Evolutionary conservation across 768 basidiomycete species (phyloP).

Genomic region (Serendipita sp.): DNA sequence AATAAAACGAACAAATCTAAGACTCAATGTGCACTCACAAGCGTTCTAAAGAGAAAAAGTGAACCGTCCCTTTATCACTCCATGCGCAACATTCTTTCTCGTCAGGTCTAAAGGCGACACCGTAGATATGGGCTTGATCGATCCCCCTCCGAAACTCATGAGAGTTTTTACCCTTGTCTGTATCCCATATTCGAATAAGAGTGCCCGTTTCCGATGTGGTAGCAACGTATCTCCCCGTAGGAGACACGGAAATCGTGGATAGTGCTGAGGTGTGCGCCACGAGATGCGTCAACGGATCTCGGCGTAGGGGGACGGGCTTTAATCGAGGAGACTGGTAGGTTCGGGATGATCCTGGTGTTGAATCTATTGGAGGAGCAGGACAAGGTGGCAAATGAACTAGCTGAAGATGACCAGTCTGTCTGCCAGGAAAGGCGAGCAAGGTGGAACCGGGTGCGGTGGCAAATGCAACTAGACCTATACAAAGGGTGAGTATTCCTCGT

Average conservation of each 20-base stretch:
- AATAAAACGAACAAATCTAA: neutral
- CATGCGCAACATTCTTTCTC: conserved; percentile 78
- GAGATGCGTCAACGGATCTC: conserved; percentile 63
- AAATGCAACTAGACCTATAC: conserved; percentile 58
- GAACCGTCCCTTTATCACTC: conserved; percentile 92
- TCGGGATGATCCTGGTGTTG: conserved; percentile 20
- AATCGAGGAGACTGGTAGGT: conserved; percentile 39
- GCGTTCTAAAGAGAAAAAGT: conserved; percentile 53
- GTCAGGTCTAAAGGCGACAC: conserved; percentile 72
- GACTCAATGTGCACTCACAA: neutral
- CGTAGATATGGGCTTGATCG: conserved; percentile 84
- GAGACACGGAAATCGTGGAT: conserved; percentile 58
- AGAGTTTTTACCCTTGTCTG: conserved; percentile 30
- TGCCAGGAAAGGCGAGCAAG: conserved; percentile 69
- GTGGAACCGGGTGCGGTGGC: conserved; percentile 66
- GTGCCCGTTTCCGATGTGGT: conserved; percentile 76
- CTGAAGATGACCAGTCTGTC: conserved; percentile 77
- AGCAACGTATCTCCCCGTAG: conserved; percentile 63
- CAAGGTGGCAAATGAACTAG: conserved; percentile 74
- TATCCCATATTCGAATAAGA: conserved; percentile 75
- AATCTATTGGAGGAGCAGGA: conserved; percentile 29
- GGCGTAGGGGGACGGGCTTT: conserved; percentile 37
- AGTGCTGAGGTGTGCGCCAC: conserved; percentile 68
- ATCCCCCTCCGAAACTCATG: conserved; percentile 65
- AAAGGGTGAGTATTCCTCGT: neutral